Conservation (phyloP, 192 early-diverging fungal genomes). For the Dimargaris xerosporica region DNA sequence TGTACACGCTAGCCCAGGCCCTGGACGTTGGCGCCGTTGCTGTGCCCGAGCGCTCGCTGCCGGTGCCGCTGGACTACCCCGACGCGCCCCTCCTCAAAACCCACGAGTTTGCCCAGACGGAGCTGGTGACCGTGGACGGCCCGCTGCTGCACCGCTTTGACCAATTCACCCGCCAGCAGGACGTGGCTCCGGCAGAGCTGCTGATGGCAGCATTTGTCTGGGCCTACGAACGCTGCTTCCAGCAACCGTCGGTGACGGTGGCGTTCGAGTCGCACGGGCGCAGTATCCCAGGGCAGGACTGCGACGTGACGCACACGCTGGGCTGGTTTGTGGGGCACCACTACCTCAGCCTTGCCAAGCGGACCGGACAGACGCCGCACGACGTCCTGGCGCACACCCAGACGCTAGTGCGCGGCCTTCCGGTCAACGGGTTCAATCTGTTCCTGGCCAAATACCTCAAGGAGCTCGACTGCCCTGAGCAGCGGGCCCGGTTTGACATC, state of each 20-base stretch:
- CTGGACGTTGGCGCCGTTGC: background rate
- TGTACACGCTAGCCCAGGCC: background rate
- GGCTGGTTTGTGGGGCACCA: too few species aligned
- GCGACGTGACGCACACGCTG: conserved; percentile 9
- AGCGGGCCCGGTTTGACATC: too few species aligned
- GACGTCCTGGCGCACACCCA: too few species aligned
- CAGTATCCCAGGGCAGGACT: background rate
- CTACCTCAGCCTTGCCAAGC: too few species aligned
- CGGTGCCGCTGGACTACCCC: conserved; percentile 1
- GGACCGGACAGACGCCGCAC: too few species aligned
- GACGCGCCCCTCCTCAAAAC: background rate
- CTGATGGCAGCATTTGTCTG: background rate
- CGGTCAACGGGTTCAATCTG: too few species aligned
- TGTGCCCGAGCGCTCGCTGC: background rate
- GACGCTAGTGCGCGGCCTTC: too few species aligned
- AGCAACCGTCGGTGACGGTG: background rate
- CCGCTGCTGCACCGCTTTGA: background rate
- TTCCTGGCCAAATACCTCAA: too few species aligned
- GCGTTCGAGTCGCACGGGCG: conserved; percentile 8
- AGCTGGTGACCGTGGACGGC: background rate
- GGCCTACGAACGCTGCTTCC: conserved; percentile 1
- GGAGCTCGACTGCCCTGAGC: too few species aligned
- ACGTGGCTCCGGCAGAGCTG: background rate
- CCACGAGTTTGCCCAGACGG: background rate
- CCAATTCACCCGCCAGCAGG: background rate